Evolutionary conservation across 2,329 filamentous ascomycete species (phyloP), one percentile per base, ranked within the genome.

Genomic region (Calonectria leucothoes): DNA sequence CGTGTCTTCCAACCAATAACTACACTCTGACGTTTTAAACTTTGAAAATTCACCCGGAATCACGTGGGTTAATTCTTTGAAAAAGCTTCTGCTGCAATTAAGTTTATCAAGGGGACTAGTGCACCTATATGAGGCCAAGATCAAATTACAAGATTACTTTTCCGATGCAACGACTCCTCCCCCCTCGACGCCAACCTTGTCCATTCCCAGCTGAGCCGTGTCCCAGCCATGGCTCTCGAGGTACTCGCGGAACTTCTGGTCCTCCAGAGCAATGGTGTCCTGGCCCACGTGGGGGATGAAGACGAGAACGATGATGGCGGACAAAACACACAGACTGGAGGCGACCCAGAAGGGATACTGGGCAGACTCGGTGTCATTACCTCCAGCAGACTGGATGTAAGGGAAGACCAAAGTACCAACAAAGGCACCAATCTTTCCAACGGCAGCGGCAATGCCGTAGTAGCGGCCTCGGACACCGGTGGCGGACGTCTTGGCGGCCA

Each of bases 281-380:
- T 97, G 90, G n/a, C 92, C 92, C 74, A 98, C 93, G 61, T 94
- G 86, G 0, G 96, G 96, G 64, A 98, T 84, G 71, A 90, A 89
- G 78, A 95, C 90, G 11, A 93, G 86, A 1, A 87, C 79, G 14
- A 86, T 82, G 6, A 75, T 84, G 0, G 94, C 95, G 2, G 92
- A 93, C 63, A 98, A 87, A n/a, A 97, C 84, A 77, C 94, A 97
- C 69, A 98, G 84, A 29, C 90, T 87, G 48, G 93, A 94, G 2
- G 93, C 93, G n/a, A 98, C 94, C 83, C 92, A 98, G 86, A 98
- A 98, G 0, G 95, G 95, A 77, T 97, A 95, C 82, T 98, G 95
- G 0, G 94, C 94, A 6, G 89, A 88, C 25, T 90, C 88, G 25
- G 85, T 84, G 67, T 89, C 86, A 69, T 87, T 81, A 1, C 88